Evolutionary conservation across 768 basidiomycete genomes (phyloP).

Genomic region (Suillus cothurnatus): DNA sequence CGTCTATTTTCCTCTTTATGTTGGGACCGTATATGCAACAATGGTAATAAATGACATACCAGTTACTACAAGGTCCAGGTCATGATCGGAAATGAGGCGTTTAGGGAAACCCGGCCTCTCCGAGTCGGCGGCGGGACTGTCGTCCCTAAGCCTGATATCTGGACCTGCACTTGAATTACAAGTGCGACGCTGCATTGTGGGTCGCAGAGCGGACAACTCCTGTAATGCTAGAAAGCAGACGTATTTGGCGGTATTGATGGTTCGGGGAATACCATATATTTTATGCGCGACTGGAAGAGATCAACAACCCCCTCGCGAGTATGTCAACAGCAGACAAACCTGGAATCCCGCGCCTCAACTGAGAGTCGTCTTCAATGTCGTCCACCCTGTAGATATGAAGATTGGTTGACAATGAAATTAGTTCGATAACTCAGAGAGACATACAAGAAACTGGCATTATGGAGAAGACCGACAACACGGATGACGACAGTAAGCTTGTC

Average conservation of each 20-base stretch:
- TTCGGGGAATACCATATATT: constrained; percentile 92
- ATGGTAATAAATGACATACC: constrained; percentile 38
- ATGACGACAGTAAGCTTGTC: constrained; percentile 70
- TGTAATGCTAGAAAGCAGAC: constrained; percentile 90
- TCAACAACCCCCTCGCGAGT: not conserved
- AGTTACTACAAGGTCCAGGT: constrained; percentile 74
- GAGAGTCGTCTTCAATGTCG: constrained; percentile 89
- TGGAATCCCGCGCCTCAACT: constrained; percentile 78
- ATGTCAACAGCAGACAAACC: constrained; percentile 39
- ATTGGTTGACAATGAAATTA: not conserved
- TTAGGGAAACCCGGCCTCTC: not conserved
- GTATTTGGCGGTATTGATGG: constrained; percentile 93
- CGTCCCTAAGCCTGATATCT: not conserved
- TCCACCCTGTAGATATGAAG: constrained; percentile 59
- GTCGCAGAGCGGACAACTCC: constrained; percentile 54
- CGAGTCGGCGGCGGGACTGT: not conserved
- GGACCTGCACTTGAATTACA: not conserved
- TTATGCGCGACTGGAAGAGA: constrained; percentile 80
- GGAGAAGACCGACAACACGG: constrained; percentile 83
- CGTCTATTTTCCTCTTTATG: constrained; percentile 25
- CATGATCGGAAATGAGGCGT: constrained; percentile 35
- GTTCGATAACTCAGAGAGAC: constrained; percentile 21
- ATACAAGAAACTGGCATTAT: constrained; percentile 86
- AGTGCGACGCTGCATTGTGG: not conserved
- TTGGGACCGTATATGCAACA: not conserved